phyloP scores from a whole-genome alignment of 2,329 filamentous ascomycete genomes.

The Aspergillus fumigatus region DNA sequence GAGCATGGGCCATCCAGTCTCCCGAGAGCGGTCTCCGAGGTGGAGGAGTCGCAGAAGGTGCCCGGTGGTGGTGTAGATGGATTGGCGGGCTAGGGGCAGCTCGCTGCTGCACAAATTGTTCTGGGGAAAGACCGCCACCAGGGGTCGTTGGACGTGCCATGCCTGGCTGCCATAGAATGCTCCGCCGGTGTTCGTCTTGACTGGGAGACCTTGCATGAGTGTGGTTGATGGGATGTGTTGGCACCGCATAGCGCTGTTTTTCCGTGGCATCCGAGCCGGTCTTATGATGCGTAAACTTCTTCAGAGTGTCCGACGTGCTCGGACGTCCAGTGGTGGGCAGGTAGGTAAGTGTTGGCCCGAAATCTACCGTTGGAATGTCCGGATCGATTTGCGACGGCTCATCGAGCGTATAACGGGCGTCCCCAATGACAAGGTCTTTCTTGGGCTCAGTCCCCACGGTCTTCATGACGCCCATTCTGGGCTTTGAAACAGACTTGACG shows the following conservation, averaged over 20 bases:
- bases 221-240: slow-evolving; percentile 24
- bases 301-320: slow-evolving; percentile 52
- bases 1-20: slow-evolving; percentile 34
- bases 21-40: slow-evolving; percentile 32
- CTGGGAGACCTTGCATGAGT: slow-evolving; percentile 37
- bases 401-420: slow-evolving; percentile 41
- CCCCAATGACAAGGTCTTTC: slow-evolving; percentile 44
- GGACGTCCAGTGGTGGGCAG: slow-evolving; percentile 51
- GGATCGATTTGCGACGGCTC: slow-evolving; percentile 37
- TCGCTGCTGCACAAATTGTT: slow-evolving; percentile 80
- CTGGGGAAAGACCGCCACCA: slow-evolving; percentile 61
- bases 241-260: slow-evolving; percentile 20
- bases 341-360: slow-evolving; percentile 77
- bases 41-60: slow-evolving; percentile 49
- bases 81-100: slow-evolving; percentile 55
- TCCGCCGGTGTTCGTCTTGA: slow-evolving; percentile 55
- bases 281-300: slow-evolving; percentile 27
- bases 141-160: slow-evolving; percentile 50
- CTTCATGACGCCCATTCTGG: slow-evolving; percentile 74
- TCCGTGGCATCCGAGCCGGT: slow-evolving; percentile 31
- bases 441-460: slow-evolving; percentile 61
- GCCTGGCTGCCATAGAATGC: slow-evolving; percentile 74
- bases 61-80: slow-evolving; percentile 56
- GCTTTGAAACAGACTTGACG: slow-evolving; percentile 46
- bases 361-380: slow-evolving; percentile 72